Percentiles rank a stretch among this genome's conserved stretches.
These are phyloP conservation scores for Acanthamoeba royreba DNA, from an alignment of 208 protist species.

Conservation along the genomic window DNA sequence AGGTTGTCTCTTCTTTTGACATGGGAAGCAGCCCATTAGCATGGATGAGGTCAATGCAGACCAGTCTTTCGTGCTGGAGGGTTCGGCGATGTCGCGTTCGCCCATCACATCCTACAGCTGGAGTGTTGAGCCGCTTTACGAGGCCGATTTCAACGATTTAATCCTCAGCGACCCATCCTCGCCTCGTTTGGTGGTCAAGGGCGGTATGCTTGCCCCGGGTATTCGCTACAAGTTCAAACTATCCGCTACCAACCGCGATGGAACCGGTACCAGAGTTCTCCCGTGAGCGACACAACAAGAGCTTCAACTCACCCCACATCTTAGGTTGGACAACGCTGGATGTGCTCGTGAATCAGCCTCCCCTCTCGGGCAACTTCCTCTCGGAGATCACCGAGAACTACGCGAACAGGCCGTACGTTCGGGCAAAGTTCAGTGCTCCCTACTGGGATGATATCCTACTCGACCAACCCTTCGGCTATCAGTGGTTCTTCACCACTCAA, in stretches of 20 bases:
- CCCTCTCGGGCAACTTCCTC: conserved; percentile 22
- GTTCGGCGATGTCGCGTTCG: neutral
- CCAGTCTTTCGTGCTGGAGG: neutral
- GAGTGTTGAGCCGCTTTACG: conserved; percentile 8
- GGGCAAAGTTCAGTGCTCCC: neutral
- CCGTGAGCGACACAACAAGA: neutral
- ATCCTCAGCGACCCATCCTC: neutral
- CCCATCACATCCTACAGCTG: conserved; percentile 12
- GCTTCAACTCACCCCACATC: neutral
- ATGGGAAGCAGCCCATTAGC: neutral
- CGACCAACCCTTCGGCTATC: neutral
- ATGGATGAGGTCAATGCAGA: neutral
- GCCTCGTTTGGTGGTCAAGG: neutral
- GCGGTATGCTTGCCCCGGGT: neutral
- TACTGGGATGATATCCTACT: neutral
- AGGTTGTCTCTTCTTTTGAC: neutral
- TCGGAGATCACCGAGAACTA: neutral
- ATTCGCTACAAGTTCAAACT: conserved; percentile 49
- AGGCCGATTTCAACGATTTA: neutral
- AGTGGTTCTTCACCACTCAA: conserved; percentile 2
- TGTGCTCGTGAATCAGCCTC: conserved; percentile 35
- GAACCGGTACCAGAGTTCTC: neutral
- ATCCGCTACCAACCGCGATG: neutral
- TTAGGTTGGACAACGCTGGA: conserved; percentile 30
- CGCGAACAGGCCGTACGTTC: neutral